phyloP scores from a whole-genome alignment of 202 grass and related monocot genomes.

The Digitaria exilis region DNA sequence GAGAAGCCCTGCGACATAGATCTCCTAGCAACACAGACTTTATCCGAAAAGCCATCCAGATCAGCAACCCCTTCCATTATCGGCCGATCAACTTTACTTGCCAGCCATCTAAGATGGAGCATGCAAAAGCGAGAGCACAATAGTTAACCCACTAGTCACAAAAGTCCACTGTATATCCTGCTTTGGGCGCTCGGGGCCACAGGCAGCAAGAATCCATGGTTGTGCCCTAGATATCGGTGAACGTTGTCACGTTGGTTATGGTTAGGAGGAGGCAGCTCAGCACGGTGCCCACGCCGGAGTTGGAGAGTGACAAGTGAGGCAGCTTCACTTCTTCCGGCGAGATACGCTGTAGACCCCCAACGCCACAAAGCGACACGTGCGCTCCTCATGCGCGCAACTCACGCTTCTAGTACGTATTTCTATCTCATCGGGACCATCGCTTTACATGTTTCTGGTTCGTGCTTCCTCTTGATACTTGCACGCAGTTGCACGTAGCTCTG shows the following conservation, averaged over 20 bases:
- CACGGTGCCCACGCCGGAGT: constrained; percentile 33
- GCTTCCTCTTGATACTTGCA: constrained; percentile 14
- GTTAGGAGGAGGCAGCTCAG: constrained; percentile 12
- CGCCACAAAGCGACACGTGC: constrained; percentile 29
- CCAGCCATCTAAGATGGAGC: constrained; percentile 19
- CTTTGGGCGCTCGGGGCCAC: constrained; percentile 33
- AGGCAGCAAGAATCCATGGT: constrained; percentile 4
- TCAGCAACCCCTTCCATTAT: constrained; percentile 6
- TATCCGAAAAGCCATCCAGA: constrained; percentile 38
- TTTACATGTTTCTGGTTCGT: constrained; percentile 27
- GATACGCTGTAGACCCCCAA: constrained; percentile 29
- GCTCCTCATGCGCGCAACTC: constrained; percentile 22
- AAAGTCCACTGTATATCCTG: constrained; percentile 44
- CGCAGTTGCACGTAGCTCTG: constrained; percentile 1
- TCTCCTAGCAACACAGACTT: constrained; percentile 11
- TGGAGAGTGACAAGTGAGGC: constrained; percentile 33
- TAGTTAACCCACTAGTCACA: constrained; percentile 20
- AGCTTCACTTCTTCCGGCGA: constrained; percentile 35
- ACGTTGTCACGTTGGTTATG: not conserved
- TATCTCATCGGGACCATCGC: constrained; percentile 27
- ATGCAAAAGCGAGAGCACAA: constrained; percentile 10
- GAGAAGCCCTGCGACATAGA: constrained; percentile 18
- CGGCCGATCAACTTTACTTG: not conserved
- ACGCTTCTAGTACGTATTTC: not conserved
- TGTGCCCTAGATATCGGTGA: not conserved